Conservation (phyloP, 2,329 filamentous ascomycete species). For the Atkinsonella texensis region DNA sequence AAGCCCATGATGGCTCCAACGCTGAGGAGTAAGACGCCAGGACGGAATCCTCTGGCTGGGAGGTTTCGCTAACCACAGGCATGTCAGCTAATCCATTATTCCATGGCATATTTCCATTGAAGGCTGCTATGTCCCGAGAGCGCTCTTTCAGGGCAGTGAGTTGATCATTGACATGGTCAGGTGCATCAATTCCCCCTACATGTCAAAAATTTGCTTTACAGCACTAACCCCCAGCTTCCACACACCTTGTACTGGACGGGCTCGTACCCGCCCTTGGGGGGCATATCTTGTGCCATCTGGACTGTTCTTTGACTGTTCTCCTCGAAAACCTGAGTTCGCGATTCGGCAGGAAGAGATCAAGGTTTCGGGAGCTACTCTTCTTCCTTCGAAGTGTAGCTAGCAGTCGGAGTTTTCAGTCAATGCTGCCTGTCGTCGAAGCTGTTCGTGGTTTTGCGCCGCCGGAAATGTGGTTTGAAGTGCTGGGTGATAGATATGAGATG, state of each 20-base stretch:
- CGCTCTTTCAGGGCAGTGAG: not conserved
- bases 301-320: no score
- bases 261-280: constrained; percentile 85
- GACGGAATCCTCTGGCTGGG: constrained; percentile 80
- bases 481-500: not conserved
- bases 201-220: not conserved
- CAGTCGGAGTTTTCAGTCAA: not conserved
- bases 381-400: not conserved
- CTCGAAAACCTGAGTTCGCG: constrained; percentile 15
- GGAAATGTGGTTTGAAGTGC: not conserved
- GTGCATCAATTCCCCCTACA: not conserved
- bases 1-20: constrained; percentile 72
- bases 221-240: constrained; percentile 8
- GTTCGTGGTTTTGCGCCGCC: not conserved
- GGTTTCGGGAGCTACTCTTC: not conserved
- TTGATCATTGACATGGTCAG: not conserved
- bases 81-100: no score
- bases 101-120: no score
- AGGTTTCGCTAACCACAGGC: constrained; percentile 61
- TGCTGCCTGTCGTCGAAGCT: constrained; percentile 2
- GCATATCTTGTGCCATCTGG: constrained; percentile 94
- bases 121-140: no score
- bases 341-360: not conserved
- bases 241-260: constrained; percentile 93
- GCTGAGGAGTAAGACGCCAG: constrained; percentile 63